Conservation (phyloP, 169 alveolate species). For the Cryptosporidium canis region DNA sequence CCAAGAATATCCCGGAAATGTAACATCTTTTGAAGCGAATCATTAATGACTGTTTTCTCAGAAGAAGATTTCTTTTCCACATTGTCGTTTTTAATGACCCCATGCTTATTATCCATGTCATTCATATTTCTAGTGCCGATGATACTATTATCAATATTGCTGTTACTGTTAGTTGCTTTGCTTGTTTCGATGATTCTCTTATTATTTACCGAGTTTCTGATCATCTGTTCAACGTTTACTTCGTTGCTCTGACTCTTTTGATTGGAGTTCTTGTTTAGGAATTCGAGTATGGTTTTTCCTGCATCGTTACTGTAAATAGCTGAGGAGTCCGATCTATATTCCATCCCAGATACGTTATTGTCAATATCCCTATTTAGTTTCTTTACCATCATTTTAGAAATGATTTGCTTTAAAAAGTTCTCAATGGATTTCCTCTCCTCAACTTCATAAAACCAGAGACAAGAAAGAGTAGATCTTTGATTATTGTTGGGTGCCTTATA, state of each 20-base stretch:
- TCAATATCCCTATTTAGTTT: neutral
- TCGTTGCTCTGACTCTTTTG: neutral
- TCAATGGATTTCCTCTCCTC: slow-evolving; percentile 66
- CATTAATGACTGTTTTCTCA: neutral
- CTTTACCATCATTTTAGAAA: slow-evolving; percentile 10
- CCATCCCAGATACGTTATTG: neutral
- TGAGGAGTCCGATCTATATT: neutral
- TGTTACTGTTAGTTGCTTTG: neutral
- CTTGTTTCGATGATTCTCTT: neutral
- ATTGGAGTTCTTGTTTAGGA: slow-evolving; percentile 25
- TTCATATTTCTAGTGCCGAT: neutral
- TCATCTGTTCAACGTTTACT: slow-evolving; percentile 5
- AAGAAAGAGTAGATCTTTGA: neutral
- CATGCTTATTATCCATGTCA: neutral
- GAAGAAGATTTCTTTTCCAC: neutral
- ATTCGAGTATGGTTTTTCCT: slow-evolving; percentile 52
- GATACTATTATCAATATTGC: neutral
- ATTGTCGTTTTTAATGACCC: neutral
- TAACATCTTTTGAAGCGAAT: slow-evolving; percentile 19
- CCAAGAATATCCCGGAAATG: slow-evolving; percentile 61
- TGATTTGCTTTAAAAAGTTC: neutral
- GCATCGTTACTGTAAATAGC: slow-evolving; percentile 24
- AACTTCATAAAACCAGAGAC: slow-evolving; percentile 64
- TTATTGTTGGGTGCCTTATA: slow-evolving; percentile 21
- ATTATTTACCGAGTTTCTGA: neutral